A percentile compares a stretch with the other conserved stretches of the same genome.
These are phyloP conservation scores for Fraxinus excelsior DNA, from an alignment of 257 asterid genomes.

Conservation along the genomic window DNA sequence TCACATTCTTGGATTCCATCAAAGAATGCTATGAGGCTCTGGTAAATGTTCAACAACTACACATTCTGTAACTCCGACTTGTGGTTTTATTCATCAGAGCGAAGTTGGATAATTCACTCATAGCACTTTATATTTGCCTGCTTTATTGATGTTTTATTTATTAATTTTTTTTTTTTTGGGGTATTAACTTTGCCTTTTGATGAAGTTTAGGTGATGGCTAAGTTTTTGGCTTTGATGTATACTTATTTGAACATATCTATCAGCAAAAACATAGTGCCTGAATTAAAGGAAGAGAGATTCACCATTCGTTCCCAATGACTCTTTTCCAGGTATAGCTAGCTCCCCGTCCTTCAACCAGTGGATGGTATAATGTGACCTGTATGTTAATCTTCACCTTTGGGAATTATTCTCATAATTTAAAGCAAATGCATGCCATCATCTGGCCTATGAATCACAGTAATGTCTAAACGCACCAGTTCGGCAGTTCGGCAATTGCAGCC, in stretches of 20 bases:
- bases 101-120: not conserved
- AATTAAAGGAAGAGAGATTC: conserved; percentile 94
- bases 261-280: conserved; percentile 94
- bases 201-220: conserved; percentile 82
- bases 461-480: conserved; percentile 17
- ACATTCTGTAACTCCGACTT: not conserved
- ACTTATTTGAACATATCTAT: conserved; percentile 93
- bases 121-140: not conserved
- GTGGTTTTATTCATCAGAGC: not conserved
- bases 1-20: conserved; percentile 89
- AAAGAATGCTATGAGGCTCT: conserved; percentile 97
- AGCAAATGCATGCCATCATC: not conserved
- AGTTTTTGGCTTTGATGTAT: conserved; percentile 83
- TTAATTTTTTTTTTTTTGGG: not conserved
- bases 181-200: not conserved
- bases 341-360: not conserved
- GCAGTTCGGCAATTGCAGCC: conserved; percentile 52
- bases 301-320: conserved; percentile 94
- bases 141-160: not conserved
- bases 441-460: conserved; percentile 5
- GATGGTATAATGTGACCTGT: no score
- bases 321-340: conserved; percentile 65
- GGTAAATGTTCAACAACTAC: conserved; percentile 42
- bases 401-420: no score
- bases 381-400: not conserved